Base-by-base conservation (phyloP, 371 early-diverging fungal genomes). In the Haplosporangium sp. region DNA sequence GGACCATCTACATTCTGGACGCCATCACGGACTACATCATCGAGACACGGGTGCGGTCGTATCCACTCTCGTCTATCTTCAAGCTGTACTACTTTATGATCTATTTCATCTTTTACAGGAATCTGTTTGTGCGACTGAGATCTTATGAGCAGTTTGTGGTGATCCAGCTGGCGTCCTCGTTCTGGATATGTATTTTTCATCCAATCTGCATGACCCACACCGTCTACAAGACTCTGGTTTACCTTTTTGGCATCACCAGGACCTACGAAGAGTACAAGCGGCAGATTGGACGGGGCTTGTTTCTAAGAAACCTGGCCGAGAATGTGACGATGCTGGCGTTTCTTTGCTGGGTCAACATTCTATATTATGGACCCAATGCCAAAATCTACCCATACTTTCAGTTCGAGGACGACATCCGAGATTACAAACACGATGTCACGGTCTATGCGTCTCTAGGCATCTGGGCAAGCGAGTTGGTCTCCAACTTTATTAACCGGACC, bases 281-380 rank as follows among this genome's bases (percentile, higher is more conserved):
- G 23, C 89, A 91, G 46, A 81, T 92, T 43, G 91, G 91, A 2
- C 82, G 91, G 6, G 85, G 90, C 0, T 88, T 93, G 59, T 93
- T 90, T 61, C 73, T 92, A 40, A 83, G 93, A 52, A 92, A 91
- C 77, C 74, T 89, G 45, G 92, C 93, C 9, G 93, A 93, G 74
- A 92, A 92, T 64, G 89, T 85, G 0, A 92, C 93, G n/a, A 91
- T 93, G 90, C 76, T 93, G 13, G 91, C 89, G 7, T 93, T 93
- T 54, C 62, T 93, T 21, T 85, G 83, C 56, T 92, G 92, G 91
- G 85, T 90, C 43, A 84, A 86, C 53, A 84, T 92, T n/a, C 83
- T 93, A 36, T 86, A 90, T 81, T 88, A 84, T 64, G 92, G 93
- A 2, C 89, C 89, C 14, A 93, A 93, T 73, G 61, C 84, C 43